Percentiles rank a stretch among this genome's conserved stretches.
Evolutionary conservation across 2,329 filamentous ascomycete species (phyloP).

Genomic region (Purpureocillium lavendulum): DNA sequence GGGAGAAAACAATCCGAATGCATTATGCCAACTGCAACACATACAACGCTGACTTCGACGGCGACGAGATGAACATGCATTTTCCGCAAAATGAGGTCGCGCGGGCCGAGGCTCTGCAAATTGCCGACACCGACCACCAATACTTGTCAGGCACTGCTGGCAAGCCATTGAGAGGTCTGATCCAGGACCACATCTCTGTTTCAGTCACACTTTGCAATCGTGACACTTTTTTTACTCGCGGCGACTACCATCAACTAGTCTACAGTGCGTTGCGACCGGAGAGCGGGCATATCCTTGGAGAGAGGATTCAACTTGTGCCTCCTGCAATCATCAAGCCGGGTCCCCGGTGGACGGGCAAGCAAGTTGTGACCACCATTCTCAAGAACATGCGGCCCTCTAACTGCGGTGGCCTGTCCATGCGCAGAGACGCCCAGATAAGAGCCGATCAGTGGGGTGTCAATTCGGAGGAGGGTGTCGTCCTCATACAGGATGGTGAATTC

Average conservation of each 20-base stretch:
- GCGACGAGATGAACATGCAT: slow-evolving; percentile 99
- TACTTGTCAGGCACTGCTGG: slow-evolving; percentile 91
- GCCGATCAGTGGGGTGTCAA: slow-evolving; percentile 66
- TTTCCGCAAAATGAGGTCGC: slow-evolving; percentile 97
- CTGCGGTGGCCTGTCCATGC: slow-evolving; percentile 70
- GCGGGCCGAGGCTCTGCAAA: slow-evolving; percentile 80
- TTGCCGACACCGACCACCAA: slow-evolving; percentile 95
- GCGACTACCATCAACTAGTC: slow-evolving; percentile 87
- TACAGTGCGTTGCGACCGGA: slow-evolving; percentile 87
- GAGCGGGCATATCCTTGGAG: slow-evolving; percentile 75
- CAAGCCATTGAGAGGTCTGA: slow-evolving; percentile 87
- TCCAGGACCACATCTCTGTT: slow-evolving; percentile 97
- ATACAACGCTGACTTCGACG: slow-evolving; percentile 98
- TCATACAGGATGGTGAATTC: slow-evolving; percentile 81
- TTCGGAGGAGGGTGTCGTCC: slow-evolving; percentile 72
- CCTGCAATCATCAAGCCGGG: slow-evolving; percentile 78
- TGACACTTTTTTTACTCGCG: slow-evolving; percentile 82
- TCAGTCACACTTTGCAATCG: slow-evolving; percentile 83
- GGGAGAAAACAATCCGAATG: slow-evolving; percentile 97
- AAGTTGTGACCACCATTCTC: slow-evolving; percentile 84
- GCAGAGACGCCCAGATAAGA: slow-evolving; percentile 69
- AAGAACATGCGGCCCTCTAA: slow-evolving; percentile 80
- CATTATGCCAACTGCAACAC: slow-evolving; percentile 99
- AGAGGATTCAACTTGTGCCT: slow-evolving; percentile 70
- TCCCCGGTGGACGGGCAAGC: slow-evolving; percentile 89